Evolutionary conservation across 1,284 basidiomycete genomes (phyloP).

Genomic region (Pseudozyma thailandica): DNA sequence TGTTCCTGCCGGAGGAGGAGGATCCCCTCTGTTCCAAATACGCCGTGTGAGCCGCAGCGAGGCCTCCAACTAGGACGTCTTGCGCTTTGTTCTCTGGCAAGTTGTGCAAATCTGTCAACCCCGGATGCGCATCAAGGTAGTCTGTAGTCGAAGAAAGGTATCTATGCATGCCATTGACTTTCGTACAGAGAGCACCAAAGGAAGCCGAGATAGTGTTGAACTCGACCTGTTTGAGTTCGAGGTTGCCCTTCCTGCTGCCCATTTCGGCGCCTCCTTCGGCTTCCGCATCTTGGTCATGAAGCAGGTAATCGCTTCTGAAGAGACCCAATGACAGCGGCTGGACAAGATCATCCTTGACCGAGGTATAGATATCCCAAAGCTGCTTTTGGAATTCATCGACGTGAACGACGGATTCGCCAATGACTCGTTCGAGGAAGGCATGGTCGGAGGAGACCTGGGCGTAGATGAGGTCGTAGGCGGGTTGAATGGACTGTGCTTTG

Average conservation of each 20-base stretch:
- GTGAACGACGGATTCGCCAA: conserved; percentile 81
- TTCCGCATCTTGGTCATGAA: conserved; percentile 73
- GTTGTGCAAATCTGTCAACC: conserved; percentile 72
- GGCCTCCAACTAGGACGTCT: conserved; percentile 77
- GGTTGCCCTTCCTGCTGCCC: conserved; percentile 36
- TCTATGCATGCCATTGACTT: conserved; percentile 78
- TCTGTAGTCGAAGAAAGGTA: conserved; percentile 35
- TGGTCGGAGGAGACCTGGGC: conserved; percentile 83
- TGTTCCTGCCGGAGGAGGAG: conserved; percentile 1
- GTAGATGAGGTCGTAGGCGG: conserved; percentile 85
- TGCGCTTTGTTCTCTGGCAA: conserved; percentile 82
- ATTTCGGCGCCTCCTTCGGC: background rate
- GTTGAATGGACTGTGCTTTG: conserved; percentile 77
- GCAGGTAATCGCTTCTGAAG: conserved; percentile 94
- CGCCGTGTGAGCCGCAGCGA: conserved; percentile 81
- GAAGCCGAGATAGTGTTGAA: conserved; percentile 97
- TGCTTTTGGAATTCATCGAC: conserved; percentile 88
- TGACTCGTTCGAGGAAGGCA: conserved; percentile 81
- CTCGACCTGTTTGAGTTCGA: conserved; percentile 90
- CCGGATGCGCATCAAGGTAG: conserved; percentile 72
- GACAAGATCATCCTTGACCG: conserved; percentile 68
- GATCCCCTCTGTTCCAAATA: conserved; percentile 71
- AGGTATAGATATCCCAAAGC: conserved; percentile 87
- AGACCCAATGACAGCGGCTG: conserved; percentile 87
- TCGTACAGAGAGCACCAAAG: conserved; percentile 84